Evolutionary conservation across 495 filamentous ascomycete species (phyloP), one percentile per base, ranked within the genome.

Genomic region (Aspergillus sclerotioniger): DNA sequence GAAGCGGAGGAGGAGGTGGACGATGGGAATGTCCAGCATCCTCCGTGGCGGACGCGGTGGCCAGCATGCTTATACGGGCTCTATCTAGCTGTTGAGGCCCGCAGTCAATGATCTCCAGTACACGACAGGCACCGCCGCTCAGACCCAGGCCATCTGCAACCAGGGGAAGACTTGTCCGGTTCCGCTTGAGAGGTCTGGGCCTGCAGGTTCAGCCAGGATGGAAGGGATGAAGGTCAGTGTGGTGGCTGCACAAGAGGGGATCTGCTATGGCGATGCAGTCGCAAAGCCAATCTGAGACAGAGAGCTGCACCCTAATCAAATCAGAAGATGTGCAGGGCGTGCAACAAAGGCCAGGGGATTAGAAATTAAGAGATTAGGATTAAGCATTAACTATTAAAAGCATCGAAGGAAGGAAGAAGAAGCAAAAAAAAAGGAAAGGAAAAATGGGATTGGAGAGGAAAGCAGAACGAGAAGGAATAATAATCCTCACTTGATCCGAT

Each of bases 401-500:
- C 13, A 44, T 21, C 39, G 25, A 16, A 50, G 29, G 41, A 32
- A 54, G 37, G 39, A 46, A 37, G 46, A 46, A 53, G 21, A 32
- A 41, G 39, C 53, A 39, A 57, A 29, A 47, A 49, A 51, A 59
- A 50, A 52, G 46, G 46, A 15, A 2, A 31, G 12, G 15, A 28
- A 45, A 43, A 35, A 44, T 31, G 1, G 16, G 5, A 45, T 51
- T 31, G 51, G 45, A 52, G 43, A 29, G 46, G 28, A 39, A 55
- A 16, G 29, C 52, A 52, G 45, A 45, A 60, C 37, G 15, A 60
- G 43, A 15, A 21, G 44, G 31, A 17, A 13, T n/a, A 37, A 59
- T 62, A 62, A 64, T 62, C 47, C 52, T 56, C 58, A 60, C 59
- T 37, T 32, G 33, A 33, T 41, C n/a, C n/a, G n/a, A n/a, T n/a